Base-by-base conservation (phyloP, 2,329 filamentous ascomycete genomes). In the Ophiostoma perfectum region DNA sequence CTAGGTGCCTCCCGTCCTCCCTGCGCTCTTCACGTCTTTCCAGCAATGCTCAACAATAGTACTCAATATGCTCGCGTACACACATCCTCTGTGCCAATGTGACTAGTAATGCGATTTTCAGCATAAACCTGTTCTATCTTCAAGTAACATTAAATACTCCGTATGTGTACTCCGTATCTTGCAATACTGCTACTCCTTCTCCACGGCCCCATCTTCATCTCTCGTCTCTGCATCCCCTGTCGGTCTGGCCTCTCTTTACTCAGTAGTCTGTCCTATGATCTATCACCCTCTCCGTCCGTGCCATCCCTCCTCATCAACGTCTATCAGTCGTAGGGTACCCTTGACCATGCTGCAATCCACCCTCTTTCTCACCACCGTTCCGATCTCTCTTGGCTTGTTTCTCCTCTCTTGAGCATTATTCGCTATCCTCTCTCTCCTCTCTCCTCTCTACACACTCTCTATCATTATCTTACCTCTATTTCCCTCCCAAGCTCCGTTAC, bases 1-100 rank as follows among this genome's bases (percentile, higher is more conserved):
- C 60, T 63, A n/a, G 60, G 18, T 63, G 60, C 27, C 27, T 27
- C 27, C 27, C 58, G 27, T n/a, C 38, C 60, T 63, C 60, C 60
- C 60, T 63, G 60, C 38, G 60, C 60, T 63, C 60, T 63, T 63
- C 60, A 63, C 36, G 60, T 42, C 60, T 63, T 41, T 11, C 16
- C 18, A 3, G 6, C 5, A 4, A 2, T 36, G 12, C 49, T 27
- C 27, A n/a, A 55, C 49, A 55, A 55, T 18, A 55, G 45, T 14
- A 47, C 45, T 14, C 49, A 18, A n/a, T 55, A 18, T 27, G 27
- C n/a, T 55, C 9, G n/a, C 5, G n/a, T 14, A 55, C 49, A 8
- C 6, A 52, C 6, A 52, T 11, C 5, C 9, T 47, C 45, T 47
- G 45, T 16, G 36, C 0, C 16, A 58, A 27, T 16, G 14, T 38